These are phyloP conservation scores for Yamadazyma sp. DNA, from an alignment of 1,139 yeast genomes.

Conservation along the genomic window DNA sequence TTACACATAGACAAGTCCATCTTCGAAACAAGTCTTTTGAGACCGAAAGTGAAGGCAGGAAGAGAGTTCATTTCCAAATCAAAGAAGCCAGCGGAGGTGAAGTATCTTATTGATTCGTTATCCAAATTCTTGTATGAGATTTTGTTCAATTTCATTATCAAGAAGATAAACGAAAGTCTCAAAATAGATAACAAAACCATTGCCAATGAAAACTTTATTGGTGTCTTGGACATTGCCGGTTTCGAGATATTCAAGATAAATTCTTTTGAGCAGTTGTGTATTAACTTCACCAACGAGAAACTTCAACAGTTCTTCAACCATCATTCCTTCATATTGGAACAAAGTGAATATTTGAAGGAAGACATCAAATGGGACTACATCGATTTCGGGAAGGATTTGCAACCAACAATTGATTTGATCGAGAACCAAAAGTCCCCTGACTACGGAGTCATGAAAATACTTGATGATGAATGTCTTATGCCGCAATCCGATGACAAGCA, in stretches of 20 bases:
- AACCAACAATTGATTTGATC: constrained; percentile 90
- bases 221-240: constrained; percentile 96
- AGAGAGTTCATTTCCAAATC: constrained; percentile 81
- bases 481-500: constrained; percentile 86
- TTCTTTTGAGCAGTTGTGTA: constrained; percentile 94
- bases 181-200: constrained; percentile 21
- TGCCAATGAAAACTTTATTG: constrained; percentile 60
- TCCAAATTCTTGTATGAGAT: constrained; percentile 87
- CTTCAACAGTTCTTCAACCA: constrained; percentile 97
- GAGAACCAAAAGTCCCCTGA: constrained; percentile 62
- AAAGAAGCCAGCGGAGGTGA: constrained; percentile 77
- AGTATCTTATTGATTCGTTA: constrained; percentile 79
- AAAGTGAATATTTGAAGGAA: constrained; percentile 90
- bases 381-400: constrained; percentile 95
- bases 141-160: constrained; percentile 75
- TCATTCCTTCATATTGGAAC: constrained; percentile 95
- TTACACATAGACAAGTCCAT: constrained; percentile 62
- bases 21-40: constrained; percentile 58
- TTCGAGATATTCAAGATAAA: constrained; percentile 91
- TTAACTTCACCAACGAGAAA: constrained; percentile 94
- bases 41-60: constrained; percentile 91
- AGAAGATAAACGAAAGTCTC: constrained; percentile 71
- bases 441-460: constrained; percentile 81
- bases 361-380: constrained; percentile 95
- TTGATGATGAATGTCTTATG: constrained; percentile 94